Percentiles rank a stretch among this genome's conserved stretches.
These are phyloP conservation scores for Malassezia restricta DNA, from an alignment of 1,284 basidiomycete genomes.

Conservation along the genomic window DNA sequence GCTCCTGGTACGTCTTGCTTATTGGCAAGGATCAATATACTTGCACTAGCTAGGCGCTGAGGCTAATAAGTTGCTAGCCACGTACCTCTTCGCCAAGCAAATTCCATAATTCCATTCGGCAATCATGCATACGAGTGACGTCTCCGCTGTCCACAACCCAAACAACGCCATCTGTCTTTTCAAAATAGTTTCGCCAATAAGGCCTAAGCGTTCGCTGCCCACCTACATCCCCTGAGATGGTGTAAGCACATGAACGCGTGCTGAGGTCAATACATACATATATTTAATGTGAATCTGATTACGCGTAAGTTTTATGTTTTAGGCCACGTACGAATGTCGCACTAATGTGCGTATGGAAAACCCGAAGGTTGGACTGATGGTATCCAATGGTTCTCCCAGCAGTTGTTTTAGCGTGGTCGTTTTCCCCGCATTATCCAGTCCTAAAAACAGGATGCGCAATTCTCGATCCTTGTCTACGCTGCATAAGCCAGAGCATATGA, in stretches of 20 bases:
- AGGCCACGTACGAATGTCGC: constrained; percentile 63
- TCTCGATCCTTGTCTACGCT: constrained; percentile 57
- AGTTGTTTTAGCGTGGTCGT: constrained; percentile 93
- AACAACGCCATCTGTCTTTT: constrained; percentile 91
- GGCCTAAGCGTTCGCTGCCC: constrained; percentile 88
- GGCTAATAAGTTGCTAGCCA: background rate
- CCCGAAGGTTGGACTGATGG: constrained; percentile 72
- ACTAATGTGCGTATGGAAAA: constrained; percentile 97
- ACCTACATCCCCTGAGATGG: constrained; percentile 80
- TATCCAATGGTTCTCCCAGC: constrained; percentile 64
- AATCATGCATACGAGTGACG: constrained; percentile 74
- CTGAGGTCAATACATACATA: constrained; percentile 56
- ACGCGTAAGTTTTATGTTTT: background rate
- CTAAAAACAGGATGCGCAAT: constrained; percentile 93
- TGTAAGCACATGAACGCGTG: background rate
- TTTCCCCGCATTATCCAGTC: constrained; percentile 98
- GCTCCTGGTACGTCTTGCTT: constrained; percentile 91
- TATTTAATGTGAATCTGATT: constrained; percentile 73
- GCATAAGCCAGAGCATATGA: background rate
- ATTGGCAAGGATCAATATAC: constrained; percentile 93
- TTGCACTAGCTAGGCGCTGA: constrained; percentile 81
- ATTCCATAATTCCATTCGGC: constrained; percentile 69
- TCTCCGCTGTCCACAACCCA: constrained; percentile 98
- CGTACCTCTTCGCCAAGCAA: constrained; percentile 82
- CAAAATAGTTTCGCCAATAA: constrained; percentile 99